Percentiles rank a stretch among this genome's conserved stretches.
These are phyloP conservation scores for Sporothrix humicola DNA, from an alignment of 2,329 filamentous ascomycete species.

Conservation along the genomic window DNA sequence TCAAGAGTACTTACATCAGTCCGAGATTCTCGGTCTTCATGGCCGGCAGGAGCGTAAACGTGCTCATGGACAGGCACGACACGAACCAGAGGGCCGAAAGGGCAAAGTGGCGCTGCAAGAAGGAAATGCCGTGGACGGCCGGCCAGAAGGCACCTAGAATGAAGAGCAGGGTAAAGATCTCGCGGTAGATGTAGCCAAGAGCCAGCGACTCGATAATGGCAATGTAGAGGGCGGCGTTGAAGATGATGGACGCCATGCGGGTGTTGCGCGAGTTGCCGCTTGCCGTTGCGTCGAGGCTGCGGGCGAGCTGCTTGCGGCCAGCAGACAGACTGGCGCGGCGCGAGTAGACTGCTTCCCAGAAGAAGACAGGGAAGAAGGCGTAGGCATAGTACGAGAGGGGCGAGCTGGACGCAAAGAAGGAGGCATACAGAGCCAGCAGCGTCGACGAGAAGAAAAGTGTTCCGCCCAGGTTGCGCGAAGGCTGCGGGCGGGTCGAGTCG, in stretches of 20 bases:
- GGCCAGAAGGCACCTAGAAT: conserved; percentile 81
- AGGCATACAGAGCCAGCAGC: conserved; percentile 76
- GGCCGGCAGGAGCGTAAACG: conserved; percentile 86
- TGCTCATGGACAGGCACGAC: conserved; percentile 83
- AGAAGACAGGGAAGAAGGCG: conserved; percentile 86
- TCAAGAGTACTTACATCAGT: conserved; percentile 66
- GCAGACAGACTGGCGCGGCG: conserved; percentile 71
- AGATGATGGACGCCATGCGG: conserved; percentile 58
- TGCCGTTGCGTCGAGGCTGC: conserved; percentile 66
- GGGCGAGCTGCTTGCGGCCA: conserved; percentile 72
- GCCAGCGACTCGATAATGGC: conserved; percentile 81
- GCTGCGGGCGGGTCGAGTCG: conserved; percentile 65
- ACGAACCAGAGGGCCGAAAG: conserved; percentile 74
- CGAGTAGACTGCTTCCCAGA: conserved; percentile 95
- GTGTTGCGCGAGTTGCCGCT: conserved; percentile 44
- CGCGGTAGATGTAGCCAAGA: conserved; percentile 87
- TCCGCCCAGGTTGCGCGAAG: conserved; percentile 65
- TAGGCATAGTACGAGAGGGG: conserved; percentile 88
- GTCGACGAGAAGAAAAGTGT: conserved; percentile 74
- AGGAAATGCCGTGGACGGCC: conserved; percentile 70
- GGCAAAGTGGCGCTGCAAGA: conserved; percentile 68
- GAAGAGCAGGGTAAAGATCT: conserved; percentile 84
- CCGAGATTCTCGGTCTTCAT: conserved; percentile 80
- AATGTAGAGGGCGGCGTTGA: conserved; percentile 72
- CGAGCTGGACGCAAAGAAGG: conserved; percentile 79